Evolutionary conservation across 768 basidiomycete genomes (phyloP).

Genomic region (Russula ochroleuca): DNA sequence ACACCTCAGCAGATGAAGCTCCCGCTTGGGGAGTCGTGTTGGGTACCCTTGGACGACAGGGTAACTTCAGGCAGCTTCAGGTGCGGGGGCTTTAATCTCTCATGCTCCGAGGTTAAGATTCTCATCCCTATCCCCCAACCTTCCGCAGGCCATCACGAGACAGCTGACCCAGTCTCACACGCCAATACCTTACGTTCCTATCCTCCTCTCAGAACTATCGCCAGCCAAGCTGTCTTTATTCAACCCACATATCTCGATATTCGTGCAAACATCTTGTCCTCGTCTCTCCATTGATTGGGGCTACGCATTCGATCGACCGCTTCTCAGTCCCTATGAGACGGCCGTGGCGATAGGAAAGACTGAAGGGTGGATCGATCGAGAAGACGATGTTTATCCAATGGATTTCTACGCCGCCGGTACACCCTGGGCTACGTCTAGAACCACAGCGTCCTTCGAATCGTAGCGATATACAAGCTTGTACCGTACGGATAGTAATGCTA

Average conservation of each 20-base stretch:
- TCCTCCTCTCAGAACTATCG: conserved; percentile 94
- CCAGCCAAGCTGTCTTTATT: conserved; percentile 90
- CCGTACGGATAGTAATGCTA: background rate
- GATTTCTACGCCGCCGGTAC: conserved; percentile 88
- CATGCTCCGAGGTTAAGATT: background rate
- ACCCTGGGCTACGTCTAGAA: conserved; percentile 68
- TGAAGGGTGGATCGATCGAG: conserved; percentile 57
- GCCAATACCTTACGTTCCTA: conserved; percentile 75
- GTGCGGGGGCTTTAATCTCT: conserved; percentile 35
- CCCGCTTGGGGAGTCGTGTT: conserved; percentile 85
- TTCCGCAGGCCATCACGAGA: conserved; percentile 60
- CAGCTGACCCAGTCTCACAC: conserved; percentile 55
- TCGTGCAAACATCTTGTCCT: conserved; percentile 96
- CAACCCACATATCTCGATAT: conserved; percentile 73
- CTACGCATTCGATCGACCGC: conserved; percentile 85
- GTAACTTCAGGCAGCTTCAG: conserved; percentile 84
- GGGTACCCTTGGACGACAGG: conserved; percentile 93
- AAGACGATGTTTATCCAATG: conserved; percentile 76
- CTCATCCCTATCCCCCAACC: background rate
- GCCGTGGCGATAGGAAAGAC: conserved; percentile 74
- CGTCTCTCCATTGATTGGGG: conserved; percentile 98
- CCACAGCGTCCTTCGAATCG: conserved; percentile 32
- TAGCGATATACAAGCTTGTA: conserved; percentile 13
- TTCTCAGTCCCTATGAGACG: conserved; percentile 91
- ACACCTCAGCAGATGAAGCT: conserved; percentile 28